Conservation (phyloP, 1,139 yeast genomes). For the Hansenula anomala region DNA sequence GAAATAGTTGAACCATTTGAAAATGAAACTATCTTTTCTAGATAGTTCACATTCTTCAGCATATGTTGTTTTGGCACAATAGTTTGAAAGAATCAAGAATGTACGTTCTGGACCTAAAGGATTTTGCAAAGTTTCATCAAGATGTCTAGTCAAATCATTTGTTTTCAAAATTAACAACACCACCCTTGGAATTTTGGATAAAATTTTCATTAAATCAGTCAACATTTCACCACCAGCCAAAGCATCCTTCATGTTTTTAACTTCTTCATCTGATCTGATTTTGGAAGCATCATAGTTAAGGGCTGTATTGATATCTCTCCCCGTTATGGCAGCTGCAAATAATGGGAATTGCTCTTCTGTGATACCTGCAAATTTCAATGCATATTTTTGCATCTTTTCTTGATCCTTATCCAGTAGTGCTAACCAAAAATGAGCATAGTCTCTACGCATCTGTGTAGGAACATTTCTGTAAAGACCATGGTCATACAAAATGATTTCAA, state of each 20-base stretch:
- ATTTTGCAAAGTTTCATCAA: constrained; percentile 77
- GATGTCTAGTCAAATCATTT: constrained; percentile 83
- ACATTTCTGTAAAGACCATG: constrained; percentile 92
- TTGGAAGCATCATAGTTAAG: constrained; percentile 56
- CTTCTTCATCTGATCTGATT: constrained; percentile 51
- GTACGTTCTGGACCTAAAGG: constrained; percentile 89
- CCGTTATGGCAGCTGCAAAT: constrained; percentile 92
- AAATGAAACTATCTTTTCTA: constrained; percentile 33
- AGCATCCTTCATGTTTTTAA: constrained; percentile 59
- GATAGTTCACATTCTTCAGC: constrained; percentile 52
- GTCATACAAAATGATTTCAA: constrained; percentile 88
- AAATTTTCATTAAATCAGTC: constrained; percentile 72
- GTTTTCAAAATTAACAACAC: constrained; percentile 87
- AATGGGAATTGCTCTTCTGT: constrained; percentile 73
- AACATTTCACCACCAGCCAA: constrained; percentile 59
- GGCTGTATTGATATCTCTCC: constrained; percentile 73
- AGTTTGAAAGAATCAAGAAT: constrained; percentile 82
- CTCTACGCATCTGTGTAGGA: constrained; percentile 69
- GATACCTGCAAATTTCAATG: constrained; percentile 78
- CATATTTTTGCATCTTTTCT: constrained; percentile 63
- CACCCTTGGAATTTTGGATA: constrained; percentile 78
- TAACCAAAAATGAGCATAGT: constrained; percentile 91
- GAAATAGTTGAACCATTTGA: constrained; percentile 33
- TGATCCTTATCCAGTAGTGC: constrained; percentile 73
- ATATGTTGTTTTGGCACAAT: constrained; percentile 80